Evolutionary conservation across 768 basidiomycete species (phyloP), one percentile per base, ranked within the genome.

Genomic region (Lactarius hengduanensis): DNA sequence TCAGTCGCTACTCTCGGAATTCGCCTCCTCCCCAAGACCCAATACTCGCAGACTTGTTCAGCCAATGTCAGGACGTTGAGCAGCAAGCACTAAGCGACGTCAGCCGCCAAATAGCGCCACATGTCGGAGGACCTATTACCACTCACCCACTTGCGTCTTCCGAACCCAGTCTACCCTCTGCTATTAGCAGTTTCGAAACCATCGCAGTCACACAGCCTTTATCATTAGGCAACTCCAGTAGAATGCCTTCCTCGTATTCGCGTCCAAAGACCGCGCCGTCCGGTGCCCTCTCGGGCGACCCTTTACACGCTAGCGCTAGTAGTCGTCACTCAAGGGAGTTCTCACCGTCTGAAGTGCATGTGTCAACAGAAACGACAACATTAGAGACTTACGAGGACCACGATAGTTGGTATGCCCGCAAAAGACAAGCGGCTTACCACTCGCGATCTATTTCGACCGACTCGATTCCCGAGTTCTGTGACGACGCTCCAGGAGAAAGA

Each of bases 31-130:
- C 68, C 16, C 43, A 70, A 18, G 83, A 84, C 69, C 63, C 72
- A 40, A 73, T 78, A 10, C 69, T 92, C 53, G 78, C 83, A 22
- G 83, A 86, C 61, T 81, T 92, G 50, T 87, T 83, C 73, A 74
- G 79, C 32, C 80, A 76, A 66, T 92, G 91, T 74, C 81, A 84
- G 60, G 84, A 90, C 62, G 81, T 92, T 20, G 91, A 94, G 73
- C 86, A 88, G 71, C 81, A 84, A 61, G 87, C 89, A 32, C 76
- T 92, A 45, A 77, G 79, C 47, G 81, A 88, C 41, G 90, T 92
- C 59, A 88, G 83, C 73, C 84, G 85, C 43, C 57, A 59, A 22
- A 18, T 28, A 2, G 22, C n/a, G 30, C 38, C 32, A n/a, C 62
- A 26, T 28, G 36, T 16, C 4, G 40, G 38, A 30, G 28, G 8